These are phyloP conservation scores for Thermothelomyces thermophilus DNA, from an alignment of 2,329 filamentous ascomycete genomes.

Conservation along the genomic window DNA sequence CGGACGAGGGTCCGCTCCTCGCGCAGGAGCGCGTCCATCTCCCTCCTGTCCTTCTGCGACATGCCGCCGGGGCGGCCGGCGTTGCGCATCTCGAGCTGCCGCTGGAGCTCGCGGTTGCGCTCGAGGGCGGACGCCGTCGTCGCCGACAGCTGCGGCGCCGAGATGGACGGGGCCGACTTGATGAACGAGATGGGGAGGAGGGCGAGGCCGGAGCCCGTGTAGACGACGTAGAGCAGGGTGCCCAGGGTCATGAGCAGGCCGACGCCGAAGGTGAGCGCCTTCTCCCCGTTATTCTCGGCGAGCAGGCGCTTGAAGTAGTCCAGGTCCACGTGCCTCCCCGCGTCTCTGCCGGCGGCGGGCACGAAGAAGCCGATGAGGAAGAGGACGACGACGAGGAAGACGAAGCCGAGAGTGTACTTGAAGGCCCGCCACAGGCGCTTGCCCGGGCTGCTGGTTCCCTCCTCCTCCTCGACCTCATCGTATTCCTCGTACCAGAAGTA, in stretches of 20 bases:
- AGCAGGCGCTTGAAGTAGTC: slow-evolving; percentile 88
- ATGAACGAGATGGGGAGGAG: slow-evolving; percentile 85
- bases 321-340: slow-evolving; percentile 65
- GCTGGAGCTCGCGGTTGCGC: slow-evolving; percentile 82
- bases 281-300: slow-evolving; percentile 82
- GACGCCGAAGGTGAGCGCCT: slow-evolving; percentile 81
- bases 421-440: slow-evolving; percentile 73
- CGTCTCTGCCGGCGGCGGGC: slow-evolving; percentile 64
- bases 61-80: slow-evolving; percentile 67
- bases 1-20: slow-evolving; percentile 90
- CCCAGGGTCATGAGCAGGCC: slow-evolving; percentile 85
- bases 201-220: slow-evolving; percentile 83
- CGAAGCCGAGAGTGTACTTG: slow-evolving; percentile 85
- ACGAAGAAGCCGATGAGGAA: slow-evolving; percentile 94
- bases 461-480: slow-evolving; percentile 79
- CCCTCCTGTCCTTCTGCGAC: slow-evolving; percentile 77
- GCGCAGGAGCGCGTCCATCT: slow-evolving; percentile 77
- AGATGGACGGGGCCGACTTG: slow-evolving; percentile 82
- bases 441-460: slow-evolving; percentile 64
- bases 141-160: slow-evolving; percentile 69
- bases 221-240: slow-evolving; percentile 77
- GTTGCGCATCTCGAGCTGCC: slow-evolving; percentile 82
- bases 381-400: slow-evolving; percentile 70
- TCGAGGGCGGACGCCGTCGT: slow-evolving; percentile 75
- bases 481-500: slow-evolving; percentile 99